phyloP scores from a whole-genome alignment of 2,329 filamentous ascomycete species.

The Diaporthe aspalathi region DNA sequence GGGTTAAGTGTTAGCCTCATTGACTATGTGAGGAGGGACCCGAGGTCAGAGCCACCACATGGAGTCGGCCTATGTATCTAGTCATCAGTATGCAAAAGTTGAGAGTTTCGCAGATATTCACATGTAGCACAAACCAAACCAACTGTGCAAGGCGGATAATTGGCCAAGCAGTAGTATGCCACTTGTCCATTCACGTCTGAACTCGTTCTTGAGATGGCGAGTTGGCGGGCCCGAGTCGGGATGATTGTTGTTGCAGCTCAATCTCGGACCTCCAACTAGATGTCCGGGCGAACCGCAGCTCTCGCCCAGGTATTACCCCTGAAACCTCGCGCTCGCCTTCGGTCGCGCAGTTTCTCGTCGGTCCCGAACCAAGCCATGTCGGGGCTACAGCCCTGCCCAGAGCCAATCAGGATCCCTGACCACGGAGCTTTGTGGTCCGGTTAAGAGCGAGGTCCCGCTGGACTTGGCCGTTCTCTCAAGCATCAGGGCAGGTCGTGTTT shows the following conservation, averaged over 20 bases:
- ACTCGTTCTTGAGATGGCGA: background rate
- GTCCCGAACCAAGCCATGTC: slow-evolving; percentile 2
- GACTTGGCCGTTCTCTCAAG: background rate
- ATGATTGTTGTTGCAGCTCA: background rate
- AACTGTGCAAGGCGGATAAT: too few species aligned
- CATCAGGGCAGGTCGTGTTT: background rate
- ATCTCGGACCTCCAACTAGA: background rate
- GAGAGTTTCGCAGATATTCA: too few species aligned
- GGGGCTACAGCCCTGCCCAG: background rate
- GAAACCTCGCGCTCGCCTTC: background rate
- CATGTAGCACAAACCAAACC: too few species aligned
- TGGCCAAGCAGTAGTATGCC: too few species aligned
- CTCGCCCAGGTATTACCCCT: too few species aligned
- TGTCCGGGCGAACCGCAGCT: too few species aligned
- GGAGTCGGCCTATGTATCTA: too few species aligned
- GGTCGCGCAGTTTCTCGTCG: slow-evolving; percentile 21
- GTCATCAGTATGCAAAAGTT: too few species aligned
- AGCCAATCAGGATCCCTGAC: slow-evolving; percentile 4
- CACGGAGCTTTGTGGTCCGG: slow-evolving; percentile 1
- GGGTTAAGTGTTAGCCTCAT: too few species aligned
- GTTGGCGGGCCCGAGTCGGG: background rate
- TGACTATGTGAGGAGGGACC: background rate
- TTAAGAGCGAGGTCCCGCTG: slow-evolving; percentile 4
- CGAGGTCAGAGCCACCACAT: background rate
- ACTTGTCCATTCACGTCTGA: background rate